Conservation (phyloP, 176 grass and related monocot species). For the Hordeum vulgare region DNA sequence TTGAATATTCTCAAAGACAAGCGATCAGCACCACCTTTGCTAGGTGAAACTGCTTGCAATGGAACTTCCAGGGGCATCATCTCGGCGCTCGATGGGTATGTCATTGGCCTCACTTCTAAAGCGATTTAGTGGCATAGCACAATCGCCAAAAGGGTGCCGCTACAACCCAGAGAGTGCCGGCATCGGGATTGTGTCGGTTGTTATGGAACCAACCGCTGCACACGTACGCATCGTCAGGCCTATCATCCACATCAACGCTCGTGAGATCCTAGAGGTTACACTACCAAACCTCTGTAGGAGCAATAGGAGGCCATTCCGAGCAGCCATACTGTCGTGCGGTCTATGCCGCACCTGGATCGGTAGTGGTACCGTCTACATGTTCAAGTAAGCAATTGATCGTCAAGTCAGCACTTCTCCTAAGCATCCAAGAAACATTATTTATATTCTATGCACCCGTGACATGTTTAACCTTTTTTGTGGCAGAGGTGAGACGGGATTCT, state of each 20-base stretch:
- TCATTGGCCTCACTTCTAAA: not conserved
- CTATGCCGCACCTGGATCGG: constrained; percentile 27
- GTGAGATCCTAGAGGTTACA: constrained; percentile 5
- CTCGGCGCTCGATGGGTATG: not conserved
- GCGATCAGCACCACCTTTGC: not conserved
- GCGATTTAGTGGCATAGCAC: not conserved
- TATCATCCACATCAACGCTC: not conserved
- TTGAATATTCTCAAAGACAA: not conserved
- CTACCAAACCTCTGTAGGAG: not conserved
- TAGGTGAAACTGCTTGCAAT: not conserved
- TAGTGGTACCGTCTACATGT: constrained; percentile 41
- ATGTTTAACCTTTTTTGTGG: not conserved
- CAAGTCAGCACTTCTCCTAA: not conserved
- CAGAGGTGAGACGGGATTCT: constrained; percentile 62
- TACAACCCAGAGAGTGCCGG: constrained; percentile 11
- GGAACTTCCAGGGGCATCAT: not conserved
- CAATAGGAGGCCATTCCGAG: not conserved
- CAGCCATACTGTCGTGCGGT: constrained; percentile 21
- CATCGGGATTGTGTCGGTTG: constrained; percentile 33
- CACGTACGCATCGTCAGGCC: not conserved
- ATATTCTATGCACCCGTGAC: not conserved
- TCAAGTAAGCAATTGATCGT: constrained; percentile 27
- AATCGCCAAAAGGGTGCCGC: not conserved
- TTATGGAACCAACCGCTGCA: not conserved
- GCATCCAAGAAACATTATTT: not conserved